Percentiles rank a stretch among this genome's conserved stretches.
Evolutionary conservation across 768 basidiomycete genomes (phyloP).

Genomic region (Strobilomyces dryophilus): DNA sequence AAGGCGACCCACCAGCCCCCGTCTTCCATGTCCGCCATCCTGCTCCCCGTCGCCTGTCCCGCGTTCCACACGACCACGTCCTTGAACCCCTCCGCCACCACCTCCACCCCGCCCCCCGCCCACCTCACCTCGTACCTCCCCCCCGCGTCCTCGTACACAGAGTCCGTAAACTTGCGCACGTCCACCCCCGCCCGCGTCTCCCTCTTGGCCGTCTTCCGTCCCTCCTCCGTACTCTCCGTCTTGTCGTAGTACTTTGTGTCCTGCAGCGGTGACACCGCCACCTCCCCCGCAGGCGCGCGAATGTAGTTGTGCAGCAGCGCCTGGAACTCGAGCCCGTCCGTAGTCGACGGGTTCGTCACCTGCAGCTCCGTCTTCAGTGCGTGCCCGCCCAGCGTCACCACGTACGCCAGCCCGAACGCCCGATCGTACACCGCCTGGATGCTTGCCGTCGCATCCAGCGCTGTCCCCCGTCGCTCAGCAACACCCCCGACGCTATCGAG

Average conservation of each 20-base stretch:
- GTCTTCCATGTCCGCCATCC: slow-evolving; percentile 86
- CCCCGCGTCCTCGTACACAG: slow-evolving; percentile 67
- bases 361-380: slow-evolving; percentile 77
- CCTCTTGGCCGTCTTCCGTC: slow-evolving; percentile 43
- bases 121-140: slow-evolving; percentile 55
- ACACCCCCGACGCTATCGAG: neutral
- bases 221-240: slow-evolving; percentile 55
- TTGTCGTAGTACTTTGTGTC: slow-evolving; percentile 77
- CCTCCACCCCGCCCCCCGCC: slow-evolving; percentile 50
- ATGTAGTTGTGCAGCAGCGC: slow-evolving; percentile 92
- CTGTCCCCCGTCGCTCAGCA: slow-evolving; percentile 33
- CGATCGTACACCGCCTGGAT: slow-evolving; percentile 58
- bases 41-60: slow-evolving; percentile 57
- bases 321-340: slow-evolving; percentile 74
- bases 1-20: slow-evolving; percentile 63
- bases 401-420: slow-evolving; percentile 71
- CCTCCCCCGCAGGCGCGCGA: slow-evolving; percentile 54
- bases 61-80: slow-evolving; percentile 98
- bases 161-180: slow-evolving; percentile 66
- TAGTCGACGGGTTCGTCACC: slow-evolving; percentile 61
- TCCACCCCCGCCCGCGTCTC: slow-evolving; percentile 64
- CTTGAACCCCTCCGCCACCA: slow-evolving; percentile 55
- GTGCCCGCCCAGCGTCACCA: slow-evolving; percentile 72
- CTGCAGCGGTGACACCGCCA: slow-evolving; percentile 61
- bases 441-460: slow-evolving; percentile 55